Evolutionary conservation across 2,329 filamentous ascomycete species (phyloP).

Genomic region (Epichloe festucae): DNA sequence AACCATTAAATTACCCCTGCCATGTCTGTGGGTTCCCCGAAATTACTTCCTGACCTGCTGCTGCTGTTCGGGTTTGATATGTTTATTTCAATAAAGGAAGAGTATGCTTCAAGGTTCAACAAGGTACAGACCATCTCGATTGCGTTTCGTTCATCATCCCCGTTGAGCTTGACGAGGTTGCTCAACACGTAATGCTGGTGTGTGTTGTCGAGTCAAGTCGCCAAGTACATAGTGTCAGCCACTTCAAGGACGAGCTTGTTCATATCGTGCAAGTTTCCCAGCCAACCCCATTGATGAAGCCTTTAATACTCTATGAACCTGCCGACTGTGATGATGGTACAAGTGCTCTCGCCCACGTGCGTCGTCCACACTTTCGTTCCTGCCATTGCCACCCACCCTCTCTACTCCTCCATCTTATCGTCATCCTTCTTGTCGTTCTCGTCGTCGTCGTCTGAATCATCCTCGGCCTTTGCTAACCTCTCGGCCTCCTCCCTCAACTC

Average conservation of each 20-base stretch:
- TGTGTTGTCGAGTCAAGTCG: no score
- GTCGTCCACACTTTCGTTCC: neutral
- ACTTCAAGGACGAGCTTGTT: neutral
- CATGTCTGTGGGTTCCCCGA: neutral
- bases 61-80: neutral
- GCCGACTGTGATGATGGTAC: conserved; percentile 22
- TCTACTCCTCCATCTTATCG: conserved; percentile 85
- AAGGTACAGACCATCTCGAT: no score
- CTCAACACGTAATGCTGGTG: no score
- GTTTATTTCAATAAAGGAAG: neutral
- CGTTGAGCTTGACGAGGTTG: no score
- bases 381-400: conserved; percentile 4
- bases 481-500: conserved; percentile 85
- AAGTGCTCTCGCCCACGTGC: conserved; percentile 12
- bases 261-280: neutral
- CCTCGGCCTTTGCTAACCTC: conserved; percentile 76
- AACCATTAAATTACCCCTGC: neutral
- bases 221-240: no score
- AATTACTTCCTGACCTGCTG: neutral
- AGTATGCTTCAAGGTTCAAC: neutral
- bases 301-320: conserved; percentile 23
- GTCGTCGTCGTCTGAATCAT: conserved; percentile 80
- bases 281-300: conserved; percentile 13
- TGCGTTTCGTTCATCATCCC: no score
- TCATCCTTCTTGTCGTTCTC: conserved; percentile 50